A percentile compares a stretch with the other conserved stretches of the same genome.
Evolutionary conservation across 208 protist species (phyloP).

Genomic region (Leishmania amazonensis): DNA sequence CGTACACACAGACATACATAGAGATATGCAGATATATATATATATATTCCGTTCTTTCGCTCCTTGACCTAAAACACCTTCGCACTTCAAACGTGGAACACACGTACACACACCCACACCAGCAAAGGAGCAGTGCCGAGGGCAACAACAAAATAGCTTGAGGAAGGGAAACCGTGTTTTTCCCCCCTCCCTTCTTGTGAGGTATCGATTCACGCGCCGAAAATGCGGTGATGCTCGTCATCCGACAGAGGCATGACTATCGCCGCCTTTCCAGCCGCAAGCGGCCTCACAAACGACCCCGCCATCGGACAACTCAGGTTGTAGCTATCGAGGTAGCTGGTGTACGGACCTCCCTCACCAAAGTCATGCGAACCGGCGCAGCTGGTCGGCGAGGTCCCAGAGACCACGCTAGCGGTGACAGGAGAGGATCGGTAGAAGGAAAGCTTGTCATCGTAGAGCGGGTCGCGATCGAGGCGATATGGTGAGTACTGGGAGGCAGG

Average conservation of each 20-base stretch:
- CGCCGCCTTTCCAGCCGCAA: background rate
- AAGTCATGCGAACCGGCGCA: background rate
- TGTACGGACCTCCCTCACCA: slow-evolving; percentile 29
- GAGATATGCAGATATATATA: too few species aligned
- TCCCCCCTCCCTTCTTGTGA: background rate
- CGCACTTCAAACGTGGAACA: too few species aligned
- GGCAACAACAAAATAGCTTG: background rate
- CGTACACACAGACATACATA: too few species aligned
- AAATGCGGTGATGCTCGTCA: slow-evolving; percentile 30
- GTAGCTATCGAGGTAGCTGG: slow-evolving; percentile 35
- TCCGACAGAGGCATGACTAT: slow-evolving; percentile 16
- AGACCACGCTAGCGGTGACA: background rate
- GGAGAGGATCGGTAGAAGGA: slow-evolving; percentile 8
- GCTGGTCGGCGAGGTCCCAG: slow-evolving; percentile 11
- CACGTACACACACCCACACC: too few species aligned
- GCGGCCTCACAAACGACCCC: background rate
- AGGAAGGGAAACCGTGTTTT: background rate
- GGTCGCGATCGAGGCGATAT: slow-evolving; percentile 62
- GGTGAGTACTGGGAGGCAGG: slow-evolving; percentile 72
- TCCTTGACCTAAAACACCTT: too few species aligned
- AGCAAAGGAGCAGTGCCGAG: background rate
- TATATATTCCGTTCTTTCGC: too few species aligned
- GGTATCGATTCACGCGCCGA: slow-evolving; percentile 1
- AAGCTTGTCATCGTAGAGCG: slow-evolving; percentile 30
- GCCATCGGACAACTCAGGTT: slow-evolving; percentile 4